Conservation (phyloP, 495 filamentous ascomycete genomes). For the Mytilinidion resinicola region DNA sequence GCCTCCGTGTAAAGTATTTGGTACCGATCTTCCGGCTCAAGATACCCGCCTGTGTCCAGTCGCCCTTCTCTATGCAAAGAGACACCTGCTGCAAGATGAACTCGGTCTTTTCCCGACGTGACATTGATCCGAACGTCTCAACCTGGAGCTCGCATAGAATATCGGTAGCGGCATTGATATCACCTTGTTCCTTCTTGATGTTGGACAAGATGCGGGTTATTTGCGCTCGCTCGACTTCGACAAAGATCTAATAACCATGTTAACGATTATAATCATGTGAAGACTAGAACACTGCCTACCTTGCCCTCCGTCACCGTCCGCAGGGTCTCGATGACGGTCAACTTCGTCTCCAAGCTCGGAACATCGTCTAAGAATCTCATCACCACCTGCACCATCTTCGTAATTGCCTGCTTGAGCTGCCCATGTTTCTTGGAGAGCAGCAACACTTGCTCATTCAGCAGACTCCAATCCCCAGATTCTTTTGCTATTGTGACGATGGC, state of each 20-base stretch:
- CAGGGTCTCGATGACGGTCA: constrained; percentile 88
- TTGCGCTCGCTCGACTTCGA: constrained; percentile 94
- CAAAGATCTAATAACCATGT: constrained; percentile 67
- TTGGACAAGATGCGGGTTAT: constrained; percentile 90
- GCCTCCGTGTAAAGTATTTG: constrained; percentile 78
- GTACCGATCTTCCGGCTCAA: constrained; percentile 96
- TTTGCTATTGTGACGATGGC: constrained; percentile 91
- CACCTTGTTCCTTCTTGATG: constrained; percentile 92
- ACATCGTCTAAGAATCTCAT: constrained; percentile 84
- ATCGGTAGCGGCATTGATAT: constrained; percentile 81
- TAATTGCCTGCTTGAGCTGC: constrained; percentile 97
- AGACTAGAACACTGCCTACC: constrained; percentile 38
- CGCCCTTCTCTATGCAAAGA: constrained; percentile 88
- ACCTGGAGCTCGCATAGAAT: constrained; percentile 96
- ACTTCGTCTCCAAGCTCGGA: constrained; percentile 75
- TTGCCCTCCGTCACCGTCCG: constrained; percentile 98
- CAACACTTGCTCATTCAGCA: constrained; percentile 93
- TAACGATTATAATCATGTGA: neutral
- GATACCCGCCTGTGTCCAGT: constrained; percentile 94
- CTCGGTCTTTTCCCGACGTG: constrained; percentile 91
- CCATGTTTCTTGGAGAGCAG: constrained; percentile 98
- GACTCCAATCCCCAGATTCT: constrained; percentile 80
- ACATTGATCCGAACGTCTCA: constrained; percentile 98
- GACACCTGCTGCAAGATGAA: constrained; percentile 95
- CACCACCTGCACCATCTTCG: constrained; percentile 96